phyloP scores from a whole-genome alignment of 2,329 filamentous ascomycete genomes.

The Aspergillus sp. region DNA sequence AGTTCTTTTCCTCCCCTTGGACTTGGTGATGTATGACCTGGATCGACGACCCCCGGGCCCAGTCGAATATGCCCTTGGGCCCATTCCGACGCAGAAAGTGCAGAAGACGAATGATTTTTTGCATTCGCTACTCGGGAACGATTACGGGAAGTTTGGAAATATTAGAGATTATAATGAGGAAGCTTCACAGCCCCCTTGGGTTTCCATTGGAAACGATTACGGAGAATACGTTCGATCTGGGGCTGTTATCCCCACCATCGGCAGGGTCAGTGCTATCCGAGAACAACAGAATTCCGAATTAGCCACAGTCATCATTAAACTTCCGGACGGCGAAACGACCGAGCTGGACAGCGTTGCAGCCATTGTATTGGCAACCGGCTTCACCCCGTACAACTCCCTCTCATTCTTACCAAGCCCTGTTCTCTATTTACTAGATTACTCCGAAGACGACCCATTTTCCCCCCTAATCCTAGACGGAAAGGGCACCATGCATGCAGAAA shows the following conservation, averaged over 20 bases:
- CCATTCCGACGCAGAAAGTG: slow-evolving; percentile 55
- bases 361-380: slow-evolving; percentile 70
- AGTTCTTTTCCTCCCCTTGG: slow-evolving; percentile 61
- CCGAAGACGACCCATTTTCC: slow-evolving; percentile 48
- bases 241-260: slow-evolving; percentile 47
- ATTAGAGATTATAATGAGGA: slow-evolving; percentile 32
- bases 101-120: slow-evolving; percentile 47
- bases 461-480: slow-evolving; percentile 63
- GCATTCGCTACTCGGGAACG: slow-evolving; percentile 36
- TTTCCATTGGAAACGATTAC: slow-evolving; percentile 67
- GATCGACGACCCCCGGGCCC: slow-evolving; percentile 52
- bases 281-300: neutral
- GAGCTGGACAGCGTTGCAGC: slow-evolving; percentile 55
- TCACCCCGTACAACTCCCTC: slow-evolving; percentile 57
- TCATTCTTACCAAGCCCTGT: slow-evolving; percentile 56
- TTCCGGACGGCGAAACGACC: slow-evolving; percentile 28
- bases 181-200: slow-evolving; percentile 51
- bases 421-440: slow-evolving; percentile 52
- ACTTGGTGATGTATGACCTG: slow-evolving; percentile 66
- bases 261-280: slow-evolving; percentile 25
- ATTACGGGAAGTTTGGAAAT: slow-evolving; percentile 37
- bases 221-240: slow-evolving; percentile 65
- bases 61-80: slow-evolving; percentile 58
- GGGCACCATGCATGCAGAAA: slow-evolving; percentile 52
- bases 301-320: slow-evolving; percentile 30